Evolutionary conservation across 352 stramenopile genomes (phyloP), one percentile per base, ranked within the genome.

Genomic region (Phytopythium cucurbitacearum): DNA sequence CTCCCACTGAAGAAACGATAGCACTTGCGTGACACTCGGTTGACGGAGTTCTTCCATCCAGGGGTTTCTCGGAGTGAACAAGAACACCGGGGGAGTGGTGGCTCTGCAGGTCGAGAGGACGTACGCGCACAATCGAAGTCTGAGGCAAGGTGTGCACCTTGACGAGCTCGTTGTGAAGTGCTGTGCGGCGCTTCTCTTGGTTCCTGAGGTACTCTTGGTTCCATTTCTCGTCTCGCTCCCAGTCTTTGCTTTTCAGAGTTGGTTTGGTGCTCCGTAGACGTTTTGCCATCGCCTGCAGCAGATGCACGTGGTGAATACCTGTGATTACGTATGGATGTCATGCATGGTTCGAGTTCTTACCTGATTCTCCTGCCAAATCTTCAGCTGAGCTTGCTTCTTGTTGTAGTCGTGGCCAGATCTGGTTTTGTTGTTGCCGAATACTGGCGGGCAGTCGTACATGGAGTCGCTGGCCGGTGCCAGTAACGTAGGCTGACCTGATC

Each of bases 301-400:
- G 21, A 28, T 28, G 21, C 21, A 28, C 21, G 21, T 2, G 21
- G 21, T 28, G 21, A 28, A 2, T 28, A 28, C 21, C 21, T 28
- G 21, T 28, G 21, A 28, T 28, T 28, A 28, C 21, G 21, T 28
- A 28, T 28, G 21, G 21, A 28, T 28, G 21, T 28, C 21, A 28
- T 28, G 21, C 21, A 28, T 28, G 21, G 1, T 28, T 28, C 21
- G 21, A 28, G 21, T 28, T 21, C 12, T 50, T 60, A 79, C 71
- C 67, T 90, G 79, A 41, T 92, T 90, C 43, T 90, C 81, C 13
- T 80, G 62, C 68, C 67, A 87, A 35, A 92, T 92, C 36, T 83
- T 83, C 32, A 72, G 55, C 46, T 89, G 77, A 51, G 87, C 73
- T 50, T 87, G 76, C 48, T 71, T 79, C 53, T 76, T 83, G 60